phyloP scores from a whole-genome alignment of 176 grass and related monocot species.

The Rhynchospora pubera region DNA sequence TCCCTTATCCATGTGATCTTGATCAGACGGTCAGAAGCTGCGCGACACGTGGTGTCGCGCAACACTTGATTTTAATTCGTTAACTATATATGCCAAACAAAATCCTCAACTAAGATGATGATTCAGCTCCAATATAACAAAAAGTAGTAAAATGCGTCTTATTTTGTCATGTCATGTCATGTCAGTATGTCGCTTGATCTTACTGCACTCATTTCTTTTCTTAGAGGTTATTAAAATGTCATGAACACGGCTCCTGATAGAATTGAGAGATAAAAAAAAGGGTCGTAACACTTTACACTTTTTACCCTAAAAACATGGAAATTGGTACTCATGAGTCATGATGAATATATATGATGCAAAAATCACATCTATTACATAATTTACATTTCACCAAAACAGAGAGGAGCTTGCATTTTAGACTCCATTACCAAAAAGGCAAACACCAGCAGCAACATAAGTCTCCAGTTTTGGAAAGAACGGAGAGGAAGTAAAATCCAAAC shows the following conservation, averaged over 20 bases:
- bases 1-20: too few relatives aligned
- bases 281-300: not conserved
- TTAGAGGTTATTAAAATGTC: not conserved
- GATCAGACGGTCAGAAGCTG: too few relatives aligned
- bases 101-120: too few relatives aligned
- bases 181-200: not conserved
- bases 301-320: not conserved
- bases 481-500: not conserved
- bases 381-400: not conserved
- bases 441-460: not conserved
- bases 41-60: too few relatives aligned
- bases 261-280: not conserved
- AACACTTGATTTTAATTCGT: too few relatives aligned
- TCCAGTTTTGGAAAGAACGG: not conserved
- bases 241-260: not conserved
- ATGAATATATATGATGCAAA: too few relatives aligned
- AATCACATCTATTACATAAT: too few relatives aligned
- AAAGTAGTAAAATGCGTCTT: too few relatives aligned
- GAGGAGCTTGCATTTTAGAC: not conserved
- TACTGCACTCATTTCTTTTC: not conserved
- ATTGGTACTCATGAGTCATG: not conserved
- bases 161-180: not conserved
- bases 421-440: not conserved
- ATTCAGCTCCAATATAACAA: too few relatives aligned
- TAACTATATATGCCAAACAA: too few relatives aligned